Base-by-base conservation (phyloP, 768 basidiomycete species). In the Mycena galericulata region DNA sequence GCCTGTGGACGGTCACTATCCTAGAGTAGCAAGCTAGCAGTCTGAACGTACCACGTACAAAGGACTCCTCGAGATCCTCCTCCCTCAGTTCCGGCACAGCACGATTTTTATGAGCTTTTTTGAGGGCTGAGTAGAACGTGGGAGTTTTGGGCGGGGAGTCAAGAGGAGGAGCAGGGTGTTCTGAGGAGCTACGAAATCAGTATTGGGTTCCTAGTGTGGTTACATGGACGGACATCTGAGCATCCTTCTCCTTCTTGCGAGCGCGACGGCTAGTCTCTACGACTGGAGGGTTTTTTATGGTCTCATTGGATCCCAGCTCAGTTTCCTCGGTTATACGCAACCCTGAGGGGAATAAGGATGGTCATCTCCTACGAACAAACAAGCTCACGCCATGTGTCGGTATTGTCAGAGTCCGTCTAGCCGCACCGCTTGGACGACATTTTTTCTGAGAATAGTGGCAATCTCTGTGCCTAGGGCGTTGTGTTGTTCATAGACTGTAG, bases 221-320 rank as follows among this genome's bases (percentile, higher is more conserved):
- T 51, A 65, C 59, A 41, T 32, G 67, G 40, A 72, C 67, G 57
- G 27, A 74, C 61, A 74, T 71, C 40, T 74, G 60, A 51, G 78
- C 62, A 38, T 73, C 78, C 75, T 82, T 84, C 74, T 85, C 83
- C 71, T 77, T 78, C 71, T 78, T 84, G n/a, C 84, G 82, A 47
- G 81, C 79, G 54, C 85, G 85, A 59, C 86, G 86, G 72, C 77
- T 84, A 27, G 87, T 84, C 54, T 87, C 82, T 51, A 81, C 71
- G 1, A 80, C 81, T n/a, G 78, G 79, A 12, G 90, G 87, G 51
- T 79, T 84, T 79, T 92, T 95, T 73, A 97, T 88, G 2, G 90
- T 84, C 1, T 91, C 88, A 73, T 98, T 98, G 61, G 91, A 89
- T 7, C 96, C 97, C 10, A 97, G 82, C 74, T 98, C 97, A 0